phyloP scores from a whole-genome alignment of 208 protist genomes.

The Wallacemonas sp. region DNA sequence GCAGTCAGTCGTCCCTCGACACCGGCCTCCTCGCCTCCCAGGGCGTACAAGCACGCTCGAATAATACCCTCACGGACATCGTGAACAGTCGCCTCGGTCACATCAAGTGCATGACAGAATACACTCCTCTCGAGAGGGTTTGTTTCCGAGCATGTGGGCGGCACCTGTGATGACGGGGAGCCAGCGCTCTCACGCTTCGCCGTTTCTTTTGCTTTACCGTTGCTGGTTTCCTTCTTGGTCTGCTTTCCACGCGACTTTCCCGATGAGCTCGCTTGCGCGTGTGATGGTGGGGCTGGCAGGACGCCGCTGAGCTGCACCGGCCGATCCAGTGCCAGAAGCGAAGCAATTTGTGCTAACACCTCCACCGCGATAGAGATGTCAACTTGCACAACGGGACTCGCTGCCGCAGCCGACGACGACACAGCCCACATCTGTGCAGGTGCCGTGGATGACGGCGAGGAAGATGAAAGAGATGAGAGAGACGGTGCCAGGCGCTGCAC shows the following conservation, averaged over 20 bases:
- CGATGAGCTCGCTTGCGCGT: neutral
- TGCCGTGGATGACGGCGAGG: too few relatives aligned
- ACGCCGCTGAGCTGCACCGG: slow-evolving; percentile 25
- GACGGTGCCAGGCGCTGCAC: slow-evolving; percentile 17
- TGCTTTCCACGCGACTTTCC: slow-evolving; percentile 5
- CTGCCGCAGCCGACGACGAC: too few relatives aligned
- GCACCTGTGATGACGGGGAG: neutral
- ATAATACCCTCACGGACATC: slow-evolving; percentile 10
- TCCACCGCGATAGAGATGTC: slow-evolving; percentile 35
- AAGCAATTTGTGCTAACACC: slow-evolving; percentile 35
- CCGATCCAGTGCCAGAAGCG: slow-evolving; percentile 32
- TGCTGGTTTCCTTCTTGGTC: neutral
- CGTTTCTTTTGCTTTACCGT: neutral
- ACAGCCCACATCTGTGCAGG: too few relatives aligned
- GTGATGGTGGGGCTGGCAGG: neutral
- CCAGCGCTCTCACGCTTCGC: neutral
- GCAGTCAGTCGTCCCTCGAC: too few relatives aligned
- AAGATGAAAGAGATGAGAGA: too few relatives aligned
- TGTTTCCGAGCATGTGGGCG: too few relatives aligned
- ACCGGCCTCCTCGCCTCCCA: neutral
- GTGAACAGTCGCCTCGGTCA: neutral
- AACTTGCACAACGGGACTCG: slow-evolving; percentile 19
- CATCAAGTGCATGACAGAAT: neutral
- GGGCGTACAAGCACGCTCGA: neutral
- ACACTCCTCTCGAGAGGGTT: neutral